Conservation (phyloP, 2,329 filamentous ascomycete genomes). For the Diaporthe sp. region DNA sequence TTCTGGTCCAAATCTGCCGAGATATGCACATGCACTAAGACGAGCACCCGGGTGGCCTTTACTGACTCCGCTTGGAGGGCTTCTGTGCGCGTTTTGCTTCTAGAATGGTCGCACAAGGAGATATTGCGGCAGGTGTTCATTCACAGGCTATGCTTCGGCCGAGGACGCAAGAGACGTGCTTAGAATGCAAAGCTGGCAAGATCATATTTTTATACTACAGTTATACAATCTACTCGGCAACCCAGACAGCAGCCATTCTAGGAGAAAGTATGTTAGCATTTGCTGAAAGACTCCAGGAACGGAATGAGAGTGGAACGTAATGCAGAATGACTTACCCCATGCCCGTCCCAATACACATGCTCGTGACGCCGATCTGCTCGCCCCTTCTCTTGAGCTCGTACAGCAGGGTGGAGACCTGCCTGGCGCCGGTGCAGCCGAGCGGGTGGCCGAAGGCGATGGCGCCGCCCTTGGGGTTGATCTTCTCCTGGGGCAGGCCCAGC, state of each 20-base stretch:
- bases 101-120: not conserved
- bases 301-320: not conserved
- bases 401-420: constrained; percentile 92
- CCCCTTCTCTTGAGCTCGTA: constrained; percentile 89
- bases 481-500: constrained; percentile 83
- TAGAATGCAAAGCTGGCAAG: not conserved
- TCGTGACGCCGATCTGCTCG: constrained; percentile 90
- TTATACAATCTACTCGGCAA: constrained; percentile 78
- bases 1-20: not conserved
- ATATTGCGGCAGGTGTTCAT: too few species aligned
- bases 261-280: not conserved
- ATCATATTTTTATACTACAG: constrained; percentile 22
- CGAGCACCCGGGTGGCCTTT: not conserved
- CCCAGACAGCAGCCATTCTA: constrained; percentile 93
- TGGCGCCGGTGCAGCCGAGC: constrained; percentile 91
- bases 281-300: too few species aligned
- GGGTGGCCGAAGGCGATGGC: constrained; percentile 97
- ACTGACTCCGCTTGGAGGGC: not conserved
- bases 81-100: not conserved
- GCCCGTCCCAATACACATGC: constrained; percentile 96
- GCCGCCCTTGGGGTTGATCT: constrained; percentile 97
- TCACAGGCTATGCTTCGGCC: not conserved
- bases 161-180: not conserved
- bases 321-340: constrained; percentile 73
- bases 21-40: not conserved